Evolutionary conservation across 2,329 filamentous ascomycete species (phyloP), one percentile per base, ranked within the genome.

Genomic region (Byssothecium circinans): DNA sequence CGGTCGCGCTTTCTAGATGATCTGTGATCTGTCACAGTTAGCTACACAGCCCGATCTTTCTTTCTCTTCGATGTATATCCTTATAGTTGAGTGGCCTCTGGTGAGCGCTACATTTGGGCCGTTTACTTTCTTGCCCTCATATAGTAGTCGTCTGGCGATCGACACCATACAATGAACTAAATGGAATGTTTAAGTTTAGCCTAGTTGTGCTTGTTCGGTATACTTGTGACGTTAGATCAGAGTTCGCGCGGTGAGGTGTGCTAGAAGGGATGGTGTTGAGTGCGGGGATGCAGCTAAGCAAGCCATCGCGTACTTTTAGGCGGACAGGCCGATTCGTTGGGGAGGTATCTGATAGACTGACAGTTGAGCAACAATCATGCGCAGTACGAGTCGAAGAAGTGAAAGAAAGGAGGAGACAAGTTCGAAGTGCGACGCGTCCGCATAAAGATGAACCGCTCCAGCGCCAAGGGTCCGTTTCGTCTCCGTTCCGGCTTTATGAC

Each of bases 61-160:
- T 30, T 58, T 52, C 23, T 23, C 35, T 54, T 56, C 50, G 25
- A 8, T 57, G 53, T 59, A 53, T 43, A 59, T 56, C 55, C 50
- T 55, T 57, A 45, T 12, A 45, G 42, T 42, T 43, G 14, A 44
- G 8, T n/a, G 32, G 45, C 45, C 49, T 49, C 3, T 25, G 30
- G 47, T 23, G 27, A 32, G 29, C 17, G 49, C 49, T 42, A 40
- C 41, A 36, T 42, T 15, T 12, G 47, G 38, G 42, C 22, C 8
- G 34, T 39, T 49, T n/a, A 46, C 25, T 54, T 30, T 11, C 15
- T 18, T 33, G 19, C 41, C 37, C 29, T 32, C 29, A 32, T 32
- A 29, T 19, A 14, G 7, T 40, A n/a, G 36, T 29, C 34, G 18
- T 36, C 34, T 36, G 19, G 34, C 17, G 15, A 36, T 36, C 8